Evolutionary conservation across 139 green algal genomes (phyloP), one percentile per base, ranked within the genome.

Genomic region (Chlamydomonas eustigma): DNA sequence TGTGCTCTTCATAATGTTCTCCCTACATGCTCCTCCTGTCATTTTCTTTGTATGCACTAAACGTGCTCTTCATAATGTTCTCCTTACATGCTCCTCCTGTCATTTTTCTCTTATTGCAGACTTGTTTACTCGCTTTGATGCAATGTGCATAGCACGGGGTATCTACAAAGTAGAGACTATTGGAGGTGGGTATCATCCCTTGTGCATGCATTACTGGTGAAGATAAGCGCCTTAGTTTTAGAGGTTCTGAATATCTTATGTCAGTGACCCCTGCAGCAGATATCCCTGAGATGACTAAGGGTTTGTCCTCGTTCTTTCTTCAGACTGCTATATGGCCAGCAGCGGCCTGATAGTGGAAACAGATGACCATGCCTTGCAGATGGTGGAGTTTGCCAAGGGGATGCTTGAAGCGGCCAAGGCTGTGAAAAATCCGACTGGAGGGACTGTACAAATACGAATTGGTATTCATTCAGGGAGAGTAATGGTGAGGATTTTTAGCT

Each of bases 311-410:
- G 12, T 18, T 58, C 12, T 58, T 58, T 28, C 18, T 58, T 58
- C 44, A 58, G 6, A 69, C 58, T 69, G 58, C 58, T 69, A 36
- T n/a, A 69, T 69, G 58, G 22, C 24, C n/a, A 32, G 24, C 58
- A 69, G 25, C 18, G 58, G 58, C 5, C n/a, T 69, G 58, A 24
- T 69, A 12, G 58, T 69, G 58, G 58, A 69, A 69, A 69, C 24
- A 30, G 58, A 69, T 30, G 58, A 69, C 24, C 58, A 69, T 69
- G 58, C 58, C 8, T 22, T 69, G 58, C 58, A 69, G 18, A 69
- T 69, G 58, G n/a, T 69, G 24, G 24, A 32, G 24, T 69, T 69
- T 69, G 58, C 58, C 5, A 30, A 32, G 24, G 6, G 24, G 25
- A 69, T 69, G 58, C 58, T 69, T 24, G 58, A 69, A n/a, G 58